These are phyloP conservation scores for Entrophospora sp. DNA, from an alignment of 192 early-diverging fungal species.

Conservation along the genomic window DNA sequence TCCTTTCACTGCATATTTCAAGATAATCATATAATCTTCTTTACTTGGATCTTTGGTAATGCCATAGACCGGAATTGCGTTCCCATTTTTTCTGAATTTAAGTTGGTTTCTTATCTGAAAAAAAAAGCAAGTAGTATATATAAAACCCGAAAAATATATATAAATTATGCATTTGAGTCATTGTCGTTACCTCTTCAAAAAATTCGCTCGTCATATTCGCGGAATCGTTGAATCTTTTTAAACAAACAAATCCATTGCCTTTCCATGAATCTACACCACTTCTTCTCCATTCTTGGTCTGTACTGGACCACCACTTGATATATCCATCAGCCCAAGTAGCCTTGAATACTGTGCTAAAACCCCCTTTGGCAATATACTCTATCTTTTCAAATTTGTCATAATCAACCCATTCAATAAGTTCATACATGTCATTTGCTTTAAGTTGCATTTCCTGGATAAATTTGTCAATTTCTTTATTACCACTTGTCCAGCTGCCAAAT, in stretches of 20 bases:
- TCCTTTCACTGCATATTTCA: slow-evolving; percentile 24
- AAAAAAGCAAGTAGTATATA: not conserved
- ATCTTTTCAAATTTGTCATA: not conserved
- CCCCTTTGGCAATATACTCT: not conserved
- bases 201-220: not conserved
- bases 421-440: not conserved
- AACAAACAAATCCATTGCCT: not conserved
- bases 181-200: not conserved
- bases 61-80: slow-evolving; percentile 22
- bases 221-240: not conserved
- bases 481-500: not conserved
- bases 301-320: not conserved
- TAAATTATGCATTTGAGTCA: too few species aligned
- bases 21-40: slow-evolving; percentile 28
- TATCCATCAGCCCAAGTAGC: not conserved
- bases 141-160: not conserved
- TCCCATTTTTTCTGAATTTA: too few species aligned
- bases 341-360: not conserved
- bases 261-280: too few species aligned
- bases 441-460: not conserved
- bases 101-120: too few species aligned
- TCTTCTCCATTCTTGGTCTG: not conserved
- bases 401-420: not conserved
- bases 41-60: slow-evolving; percentile 27
- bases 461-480: not conserved